Conservation (phyloP, 768 basidiomycete genomes). For the Lactifluus volemus region DNA sequence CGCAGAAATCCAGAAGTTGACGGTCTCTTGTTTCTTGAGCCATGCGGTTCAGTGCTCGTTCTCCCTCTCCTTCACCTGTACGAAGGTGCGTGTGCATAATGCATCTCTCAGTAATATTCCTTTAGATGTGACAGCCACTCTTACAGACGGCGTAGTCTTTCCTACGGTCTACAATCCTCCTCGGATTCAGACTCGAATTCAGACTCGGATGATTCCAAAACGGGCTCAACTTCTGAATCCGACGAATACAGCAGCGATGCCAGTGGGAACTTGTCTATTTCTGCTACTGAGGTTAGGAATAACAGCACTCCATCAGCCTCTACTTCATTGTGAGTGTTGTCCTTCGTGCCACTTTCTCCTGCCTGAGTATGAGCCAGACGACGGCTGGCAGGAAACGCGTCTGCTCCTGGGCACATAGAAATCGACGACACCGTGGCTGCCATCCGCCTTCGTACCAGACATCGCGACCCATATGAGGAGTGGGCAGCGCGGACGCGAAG, state of each 20-base stretch:
- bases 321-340: slow-evolving; percentile 6
- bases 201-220: not conserved
- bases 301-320: not conserved
- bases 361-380: slow-evolving; percentile 3
- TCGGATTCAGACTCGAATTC: slow-evolving; percentile 5
- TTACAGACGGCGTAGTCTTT: slow-evolving; percentile 11
- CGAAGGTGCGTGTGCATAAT: slow-evolving; percentile 3
- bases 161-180: slow-evolving; percentile 12
- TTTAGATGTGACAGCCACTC: not conserved
- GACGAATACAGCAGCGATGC: slow-evolving; percentile 6
- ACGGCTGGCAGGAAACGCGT: not conserved
- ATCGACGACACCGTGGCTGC: slow-evolving; percentile 40
- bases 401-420: slow-evolving; percentile 24
- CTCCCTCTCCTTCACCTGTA: slow-evolving; percentile 7
- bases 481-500: slow-evolving; percentile 40
- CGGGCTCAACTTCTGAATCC: slow-evolving; percentile 5
- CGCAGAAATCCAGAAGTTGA: not conserved
- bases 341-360: not conserved
- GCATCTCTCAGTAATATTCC: not conserved
- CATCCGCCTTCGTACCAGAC: slow-evolving; percentile 34
- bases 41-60: slow-evolving; percentile 17
- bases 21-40: not conserved
- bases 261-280: not conserved
- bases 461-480: slow-evolving; percentile 42
- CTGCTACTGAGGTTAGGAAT: not conserved